Percentiles rank a stretch among this genome's conserved stretches.
Evolutionary conservation across 2,329 filamentous ascomycete species (phyloP).

Genomic region (Davidsoniella australis): DNA sequence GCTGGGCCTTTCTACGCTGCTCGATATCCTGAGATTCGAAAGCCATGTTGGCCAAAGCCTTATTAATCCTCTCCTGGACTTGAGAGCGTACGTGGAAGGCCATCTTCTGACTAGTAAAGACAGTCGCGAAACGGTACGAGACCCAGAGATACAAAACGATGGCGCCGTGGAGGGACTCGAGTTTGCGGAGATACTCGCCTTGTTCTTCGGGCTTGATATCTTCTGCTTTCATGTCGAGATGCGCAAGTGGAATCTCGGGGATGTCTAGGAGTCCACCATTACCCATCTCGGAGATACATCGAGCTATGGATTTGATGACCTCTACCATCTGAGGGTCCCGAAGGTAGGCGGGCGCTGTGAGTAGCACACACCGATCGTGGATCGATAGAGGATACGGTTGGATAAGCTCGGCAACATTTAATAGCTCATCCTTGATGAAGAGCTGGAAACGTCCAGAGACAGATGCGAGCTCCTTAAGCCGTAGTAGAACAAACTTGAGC

Average conservation of each 20-base stretch:
- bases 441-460: constrained; percentile 53
- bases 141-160: constrained; percentile 86
- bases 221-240: constrained; percentile 47
- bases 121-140: constrained; percentile 68
- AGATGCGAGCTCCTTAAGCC: constrained; percentile 51
- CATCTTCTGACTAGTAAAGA: constrained; percentile 59
- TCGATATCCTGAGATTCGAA: constrained; percentile 23
- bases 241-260: constrained; percentile 49
- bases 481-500: constrained; percentile 65
- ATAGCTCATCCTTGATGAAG: constrained; percentile 35
- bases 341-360: constrained; percentile 51
- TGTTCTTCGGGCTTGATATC: constrained; percentile 20
- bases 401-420: constrained; percentile 56
- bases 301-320: constrained; percentile 47
- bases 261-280: constrained; percentile 58
- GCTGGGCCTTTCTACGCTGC: constrained; percentile 18
- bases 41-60: constrained; percentile 31
- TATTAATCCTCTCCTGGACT: constrained; percentile 55
- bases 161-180: constrained; percentile 67
- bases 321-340: constrained; percentile 28
- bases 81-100: constrained; percentile 65
- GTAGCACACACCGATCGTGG: constrained; percentile 39
- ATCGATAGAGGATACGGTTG: constrained; percentile 54
- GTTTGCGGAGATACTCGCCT: constrained; percentile 41
- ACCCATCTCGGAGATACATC: constrained; percentile 49